Evolutionary conservation across 148 eudicot genomes (phyloP), one percentile per base, ranked within the genome.

Genomic region (Gaultheria prostrata): DNA sequence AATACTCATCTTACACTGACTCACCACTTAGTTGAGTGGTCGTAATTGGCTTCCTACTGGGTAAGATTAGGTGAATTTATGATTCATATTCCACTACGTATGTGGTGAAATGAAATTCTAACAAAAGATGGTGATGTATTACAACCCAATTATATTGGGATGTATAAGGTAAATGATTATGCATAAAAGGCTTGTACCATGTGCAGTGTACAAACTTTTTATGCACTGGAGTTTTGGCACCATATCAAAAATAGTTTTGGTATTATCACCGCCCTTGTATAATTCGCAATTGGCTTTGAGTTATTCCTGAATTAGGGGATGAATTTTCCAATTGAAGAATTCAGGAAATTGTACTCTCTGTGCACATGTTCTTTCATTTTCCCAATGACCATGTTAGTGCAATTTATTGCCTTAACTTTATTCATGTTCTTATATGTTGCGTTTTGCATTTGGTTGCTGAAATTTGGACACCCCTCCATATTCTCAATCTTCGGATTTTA

Each of bases 271-370:
- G n/a, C n/a, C n/a, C n/a, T 54, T 54, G 21, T 63, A 12, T 63
- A 26, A 61, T 24, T 46, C 43, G 21, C 43, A 63, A 80, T 80
- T 45, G 51, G 21, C 26, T 43, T 28, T 26, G 46, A 17, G 46
- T 79, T 56, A 56, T 56, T 56, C 17, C 21, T 28, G 83, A 15
- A 26, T 45, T 46, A 2, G 35, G 59, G 0, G 4, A 14, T 78
- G 80, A 51, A 48, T 49, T 49, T 77, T 59, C 20, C 80, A 30
- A 77, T 77, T 28, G 80, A 49, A 33, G 35, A 43, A 77, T 67
- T 67, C 21, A 14, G 46, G 46, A 49, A 30, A 53, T 17, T 53
- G 61, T 13, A 30, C 61, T 50, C 12, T 50, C 53, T 11, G 26
- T n/a, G 67, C 67, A 61, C 12, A 14, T 3, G 30, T 28, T 46